These are phyloP conservation scores for Amanita brunnescens DNA, from an alignment of 768 basidiomycete species.

Conservation along the genomic window DNA sequence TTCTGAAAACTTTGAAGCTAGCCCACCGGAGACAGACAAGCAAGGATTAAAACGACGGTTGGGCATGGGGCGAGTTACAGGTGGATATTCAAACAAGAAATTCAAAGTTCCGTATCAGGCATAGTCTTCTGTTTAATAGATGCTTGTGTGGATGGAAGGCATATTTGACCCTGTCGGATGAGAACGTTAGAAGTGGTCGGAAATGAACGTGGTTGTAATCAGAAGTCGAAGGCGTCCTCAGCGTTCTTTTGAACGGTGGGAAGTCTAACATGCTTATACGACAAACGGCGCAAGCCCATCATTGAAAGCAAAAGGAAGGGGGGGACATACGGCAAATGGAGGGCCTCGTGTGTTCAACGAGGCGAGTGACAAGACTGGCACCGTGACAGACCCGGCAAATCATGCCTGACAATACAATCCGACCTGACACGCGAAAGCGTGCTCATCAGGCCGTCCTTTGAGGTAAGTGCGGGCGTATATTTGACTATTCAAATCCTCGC, in stretches of 20 bases:
- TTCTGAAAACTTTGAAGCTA: not conserved
- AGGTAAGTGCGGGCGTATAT: conserved; percentile 7
- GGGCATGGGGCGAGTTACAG: conserved; percentile 48
- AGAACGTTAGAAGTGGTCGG: not conserved
- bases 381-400: not conserved
- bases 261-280: conserved; percentile 45
- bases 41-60: conserved; percentile 44
- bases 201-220: conserved; percentile 10
- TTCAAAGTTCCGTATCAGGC: conserved; percentile 47
- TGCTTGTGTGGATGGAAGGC: not conserved
- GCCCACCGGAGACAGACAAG: conserved; percentile 9
- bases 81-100: conserved; percentile 59
- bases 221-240: conserved; percentile 34
- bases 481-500: conserved; percentile 3
- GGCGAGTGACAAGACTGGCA: conserved; percentile 18
- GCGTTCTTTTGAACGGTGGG: conserved; percentile 28
- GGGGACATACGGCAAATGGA: not conserved
- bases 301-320: conserved; percentile 11
- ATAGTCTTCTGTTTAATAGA: too few species aligned
- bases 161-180: not conserved
- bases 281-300: conserved; percentile 29
- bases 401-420: conserved; percentile 2
- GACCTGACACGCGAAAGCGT: conserved; percentile 1
- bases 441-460: conserved; percentile 1
- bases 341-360: conserved; percentile 34